Evolutionary conservation across 768 basidiomycete species (phyloP).

Genomic region (Pleurotus sapidus): DNA sequence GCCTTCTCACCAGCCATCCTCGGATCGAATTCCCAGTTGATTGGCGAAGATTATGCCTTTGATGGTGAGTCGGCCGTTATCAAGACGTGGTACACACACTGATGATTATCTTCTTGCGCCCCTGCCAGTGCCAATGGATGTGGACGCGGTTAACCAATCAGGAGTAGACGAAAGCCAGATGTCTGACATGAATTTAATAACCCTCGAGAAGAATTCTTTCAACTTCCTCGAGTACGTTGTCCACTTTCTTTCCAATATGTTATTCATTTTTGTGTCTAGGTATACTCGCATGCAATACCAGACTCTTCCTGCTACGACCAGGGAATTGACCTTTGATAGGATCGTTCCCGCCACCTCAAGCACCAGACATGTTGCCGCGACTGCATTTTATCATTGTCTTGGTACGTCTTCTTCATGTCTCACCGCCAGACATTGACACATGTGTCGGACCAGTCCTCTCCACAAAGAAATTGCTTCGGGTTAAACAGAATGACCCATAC

Average conservation of each 20-base stretch:
- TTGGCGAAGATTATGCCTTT: slow-evolving; percentile 64
- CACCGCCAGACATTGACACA: background rate
- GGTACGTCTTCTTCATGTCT: slow-evolving; percentile 39
- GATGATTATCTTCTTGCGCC: background rate
- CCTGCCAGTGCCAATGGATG: background rate
- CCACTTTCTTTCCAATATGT: too few relatives aligned
- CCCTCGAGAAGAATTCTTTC: slow-evolving; percentile 72
- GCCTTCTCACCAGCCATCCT: slow-evolving; percentile 52
- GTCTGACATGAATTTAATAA: slow-evolving; percentile 52
- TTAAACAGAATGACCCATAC: slow-evolving; percentile 63
- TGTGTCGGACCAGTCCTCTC: slow-evolving; percentile 52
- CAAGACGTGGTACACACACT: background rate
- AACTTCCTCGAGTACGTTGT: slow-evolving; percentile 74
- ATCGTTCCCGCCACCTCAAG: slow-evolving; percentile 66
- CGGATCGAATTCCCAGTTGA: slow-evolving; percentile 37
- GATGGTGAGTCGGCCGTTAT: slow-evolving; percentile 43
- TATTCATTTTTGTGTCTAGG: slow-evolving; percentile 30
- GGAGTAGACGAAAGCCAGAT: slow-evolving; percentile 42
- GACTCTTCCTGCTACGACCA: slow-evolving; percentile 45
- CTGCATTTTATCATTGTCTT: slow-evolving; percentile 83
- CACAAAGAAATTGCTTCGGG: slow-evolving; percentile 66
- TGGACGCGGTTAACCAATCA: slow-evolving; percentile 16
- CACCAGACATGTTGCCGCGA: slow-evolving; percentile 74
- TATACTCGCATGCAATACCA: slow-evolving; percentile 76
- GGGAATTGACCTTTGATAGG: slow-evolving; percentile 56